Percentiles rank a stretch among this genome's conserved stretches.
phyloP scores from a whole-genome alignment of 1,284 basidiomycete genomes.

The Ceratobasidium theobromae region DNA sequence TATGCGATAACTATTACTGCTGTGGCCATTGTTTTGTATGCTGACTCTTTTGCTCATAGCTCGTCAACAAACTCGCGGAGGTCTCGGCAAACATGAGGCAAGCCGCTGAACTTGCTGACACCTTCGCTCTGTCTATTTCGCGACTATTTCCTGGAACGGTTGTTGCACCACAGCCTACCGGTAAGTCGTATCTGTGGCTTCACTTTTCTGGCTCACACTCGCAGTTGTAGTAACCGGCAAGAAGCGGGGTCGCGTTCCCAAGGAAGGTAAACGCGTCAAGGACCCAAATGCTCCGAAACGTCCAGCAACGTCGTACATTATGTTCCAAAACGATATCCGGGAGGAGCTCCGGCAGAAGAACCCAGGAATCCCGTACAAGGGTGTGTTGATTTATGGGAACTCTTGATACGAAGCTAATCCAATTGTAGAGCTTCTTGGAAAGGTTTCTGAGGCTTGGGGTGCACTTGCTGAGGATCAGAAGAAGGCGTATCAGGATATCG shows the following conservation, averaged over 20 bases:
- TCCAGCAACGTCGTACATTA: slow-evolving; percentile 56
- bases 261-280: slow-evolving; percentile 41
- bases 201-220: background rate
- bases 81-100: slow-evolving; percentile 19
- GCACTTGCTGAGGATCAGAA: slow-evolving; percentile 44
- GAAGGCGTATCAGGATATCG: slow-evolving; percentile 41
- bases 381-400: slow-evolving; percentile 26
- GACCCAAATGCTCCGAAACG: slow-evolving; percentile 59
- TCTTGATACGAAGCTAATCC: background rate
- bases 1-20: too few species aligned
- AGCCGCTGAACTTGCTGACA: slow-evolving; percentile 16
- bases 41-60: slow-evolving; percentile 5
- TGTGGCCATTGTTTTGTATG: background rate
- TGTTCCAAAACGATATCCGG: slow-evolving; percentile 56
- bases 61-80: slow-evolving; percentile 21
- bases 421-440: slow-evolving; percentile 47
- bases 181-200: background rate
- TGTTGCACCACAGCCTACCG: background rate
- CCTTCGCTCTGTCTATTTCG: slow-evolving; percentile 15
- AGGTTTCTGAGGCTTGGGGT: slow-evolving; percentile 48
- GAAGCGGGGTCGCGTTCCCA: slow-evolving; percentile 26
- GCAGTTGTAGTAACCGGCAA: slow-evolving; percentile 15
- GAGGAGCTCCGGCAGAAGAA: slow-evolving; percentile 44
- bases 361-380: slow-evolving; percentile 39
- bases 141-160: slow-evolving; percentile 9